A percentile compares a stretch with the other conserved stretches of the same genome.
Evolutionary conservation across 1,284 basidiomycete species (phyloP).

Genomic region (Ustilago hordei): DNA sequence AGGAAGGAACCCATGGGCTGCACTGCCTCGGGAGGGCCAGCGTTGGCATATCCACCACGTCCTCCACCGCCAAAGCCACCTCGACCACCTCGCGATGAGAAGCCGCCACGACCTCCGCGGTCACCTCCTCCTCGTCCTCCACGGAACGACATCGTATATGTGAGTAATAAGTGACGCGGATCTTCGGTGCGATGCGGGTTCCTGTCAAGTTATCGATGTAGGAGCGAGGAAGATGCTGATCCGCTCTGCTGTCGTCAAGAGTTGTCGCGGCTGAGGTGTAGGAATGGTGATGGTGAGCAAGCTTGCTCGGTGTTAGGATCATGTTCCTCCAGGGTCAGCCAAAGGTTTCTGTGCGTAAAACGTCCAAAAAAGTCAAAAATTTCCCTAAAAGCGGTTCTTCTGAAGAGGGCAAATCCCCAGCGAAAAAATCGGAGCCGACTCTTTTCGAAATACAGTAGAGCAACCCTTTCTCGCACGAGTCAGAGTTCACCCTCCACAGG

Average conservation of each 20-base stretch:
- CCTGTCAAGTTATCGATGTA: neutral
- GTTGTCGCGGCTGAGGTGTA: neutral
- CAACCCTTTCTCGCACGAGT: slow-evolving; percentile 23
- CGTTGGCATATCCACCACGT: slow-evolving; percentile 56
- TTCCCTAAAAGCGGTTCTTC: slow-evolving; percentile 27
- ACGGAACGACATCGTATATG: slow-evolving; percentile 58
- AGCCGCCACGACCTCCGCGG: slow-evolving; percentile 61
- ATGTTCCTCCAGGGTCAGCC: neutral
- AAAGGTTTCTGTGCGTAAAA: slow-evolving; percentile 8
- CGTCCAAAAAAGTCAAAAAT: slow-evolving; percentile 49
- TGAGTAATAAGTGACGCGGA: neutral
- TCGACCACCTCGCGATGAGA: slow-evolving; percentile 59
- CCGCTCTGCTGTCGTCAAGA: neutral
- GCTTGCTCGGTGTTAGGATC: neutral
- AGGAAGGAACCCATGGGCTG: slow-evolving; percentile 67
- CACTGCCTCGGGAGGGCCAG: slow-evolving; percentile 67
- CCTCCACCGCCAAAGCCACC: slow-evolving; percentile 59
- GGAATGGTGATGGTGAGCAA: slow-evolving; percentile 24
- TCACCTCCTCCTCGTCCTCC: slow-evolving; percentile 56
- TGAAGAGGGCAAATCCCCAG: slow-evolving; percentile 1
- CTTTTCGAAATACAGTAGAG: neutral
- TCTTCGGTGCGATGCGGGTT: neutral
- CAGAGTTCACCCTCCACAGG: neutral
- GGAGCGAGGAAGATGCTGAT: neutral
- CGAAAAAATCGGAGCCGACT: slow-evolving; percentile 31